A percentile compares a stretch with the other conserved stretches of the same genome.
These are phyloP conservation scores for Mucuna pruriens DNA, from an alignment of 306 rosid species.

Conservation along the genomic window DNA sequence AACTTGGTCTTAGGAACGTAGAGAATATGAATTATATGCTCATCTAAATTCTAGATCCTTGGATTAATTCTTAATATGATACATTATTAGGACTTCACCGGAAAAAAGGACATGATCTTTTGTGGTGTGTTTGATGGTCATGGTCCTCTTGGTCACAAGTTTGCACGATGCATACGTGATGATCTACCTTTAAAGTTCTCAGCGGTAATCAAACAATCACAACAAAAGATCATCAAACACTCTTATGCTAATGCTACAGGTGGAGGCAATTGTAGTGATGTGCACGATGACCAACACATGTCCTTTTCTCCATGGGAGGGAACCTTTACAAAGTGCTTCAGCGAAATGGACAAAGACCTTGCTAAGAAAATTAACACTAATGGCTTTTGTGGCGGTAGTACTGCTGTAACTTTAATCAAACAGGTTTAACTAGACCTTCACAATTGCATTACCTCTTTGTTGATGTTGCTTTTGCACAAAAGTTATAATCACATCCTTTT, in stretches of 20 bases:
- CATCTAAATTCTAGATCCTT: too few relatives aligned
- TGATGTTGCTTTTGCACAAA: background rate
- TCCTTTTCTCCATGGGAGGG: slow-evolving; percentile 71
- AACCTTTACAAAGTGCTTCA: slow-evolving; percentile 55
- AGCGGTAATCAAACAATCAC: slow-evolving; percentile 53
- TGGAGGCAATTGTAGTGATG: background rate
- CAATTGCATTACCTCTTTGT: background rate
- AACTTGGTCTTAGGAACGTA: background rate
- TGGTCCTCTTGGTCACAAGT: slow-evolving; percentile 83
- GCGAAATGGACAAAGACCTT: slow-evolving; percentile 66
- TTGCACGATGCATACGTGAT: slow-evolving; percentile 65
- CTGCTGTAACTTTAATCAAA: slow-evolving; percentile 75
- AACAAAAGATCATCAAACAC: slow-evolving; percentile 24
- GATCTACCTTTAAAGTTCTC: slow-evolving; percentile 72
- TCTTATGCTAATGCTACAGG: background rate
- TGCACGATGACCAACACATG: slow-evolving; percentile 7
- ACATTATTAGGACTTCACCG: slow-evolving; percentile 55
- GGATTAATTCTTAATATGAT: slow-evolving; percentile 6
- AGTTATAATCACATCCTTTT: background rate
- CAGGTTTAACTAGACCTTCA: slow-evolving; percentile 56
- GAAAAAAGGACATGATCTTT: slow-evolving; percentile 57
- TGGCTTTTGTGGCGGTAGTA: slow-evolving; percentile 71
- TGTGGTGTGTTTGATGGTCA: slow-evolving; percentile 99
- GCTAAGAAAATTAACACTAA: slow-evolving; percentile 47
- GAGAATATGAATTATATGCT: background rate